A percentile compares a stretch with the other conserved stretches of the same genome.
Conservation (phyloP, 768 basidiomycete genomes). For the Lactarius indigo region DNA sequence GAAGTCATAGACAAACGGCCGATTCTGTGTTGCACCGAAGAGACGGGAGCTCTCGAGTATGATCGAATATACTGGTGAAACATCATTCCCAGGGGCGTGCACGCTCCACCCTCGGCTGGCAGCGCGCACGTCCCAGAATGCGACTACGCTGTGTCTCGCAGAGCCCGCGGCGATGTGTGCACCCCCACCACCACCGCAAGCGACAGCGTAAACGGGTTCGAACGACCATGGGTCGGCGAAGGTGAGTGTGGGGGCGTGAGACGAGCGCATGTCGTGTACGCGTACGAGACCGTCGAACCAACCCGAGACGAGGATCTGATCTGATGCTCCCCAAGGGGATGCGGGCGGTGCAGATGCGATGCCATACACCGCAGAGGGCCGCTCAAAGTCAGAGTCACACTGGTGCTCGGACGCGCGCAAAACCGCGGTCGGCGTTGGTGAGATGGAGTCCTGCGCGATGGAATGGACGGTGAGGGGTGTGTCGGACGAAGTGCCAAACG, state of each 20-base stretch:
- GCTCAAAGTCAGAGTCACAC: conserved; percentile 20
- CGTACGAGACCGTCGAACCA: conserved; percentile 79
- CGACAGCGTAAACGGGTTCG: conserved; percentile 73
- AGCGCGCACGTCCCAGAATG: conserved; percentile 77
- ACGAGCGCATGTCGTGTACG: conserved; percentile 68
- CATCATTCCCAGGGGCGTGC: conserved; percentile 74
- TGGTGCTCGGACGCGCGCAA: conserved; percentile 40
- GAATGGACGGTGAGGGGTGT: conserved; percentile 57
- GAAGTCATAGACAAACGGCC: conserved; percentile 79
- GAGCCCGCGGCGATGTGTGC: conserved; percentile 72
- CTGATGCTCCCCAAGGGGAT: conserved; percentile 67
- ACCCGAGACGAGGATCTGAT: conserved; percentile 69
- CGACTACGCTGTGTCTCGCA: conserved; percentile 71
- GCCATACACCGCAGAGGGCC: conserved; percentile 65
- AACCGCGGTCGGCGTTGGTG: conserved; percentile 44
- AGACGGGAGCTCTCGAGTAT: conserved; percentile 73
- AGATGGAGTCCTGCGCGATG: conserved; percentile 47
- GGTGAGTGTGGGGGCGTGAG: conserved; percentile 54
- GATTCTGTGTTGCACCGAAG: conserved; percentile 73
- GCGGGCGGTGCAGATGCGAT: conserved; percentile 57
- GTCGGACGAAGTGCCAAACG: conserved; percentile 61
- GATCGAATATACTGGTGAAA: conserved; percentile 73
- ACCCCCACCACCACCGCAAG: conserved; percentile 66
- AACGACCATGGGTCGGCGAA: conserved; percentile 64
- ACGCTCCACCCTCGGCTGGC: conserved; percentile 68